Base-by-base conservation (phyloP, 2,329 filamentous ascomycete species). In the Aaosphaeria arxii region DNA sequence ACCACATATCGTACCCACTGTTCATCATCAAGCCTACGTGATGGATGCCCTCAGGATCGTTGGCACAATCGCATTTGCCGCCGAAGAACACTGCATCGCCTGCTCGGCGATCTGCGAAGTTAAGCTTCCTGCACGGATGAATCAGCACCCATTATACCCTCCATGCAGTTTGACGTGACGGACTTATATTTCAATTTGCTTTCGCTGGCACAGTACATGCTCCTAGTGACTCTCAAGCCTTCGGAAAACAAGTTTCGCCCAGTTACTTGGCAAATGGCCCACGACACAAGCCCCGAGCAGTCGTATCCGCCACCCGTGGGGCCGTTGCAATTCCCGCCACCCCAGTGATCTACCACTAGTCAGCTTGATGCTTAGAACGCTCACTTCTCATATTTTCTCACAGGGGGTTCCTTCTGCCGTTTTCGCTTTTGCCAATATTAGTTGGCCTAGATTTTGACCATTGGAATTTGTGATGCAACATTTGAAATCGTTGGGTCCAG, bases 11-110 rank as follows among this genome's bases (percentile, higher is more conserved):
- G 29, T 51, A 53, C 3, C 46, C 52, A 17, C 17, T 28, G 44
- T 57, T 50, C 55, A 58, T 57, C 57, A 60, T 60, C 36, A 60
- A 47, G 11, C 57, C 55, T 1, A 60, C 57, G 42, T 60, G 57
- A 44, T 61, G 56, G 28, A 61, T 61, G 11, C 54, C 49, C 9
- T 32, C 42, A 38, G 49, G 54, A 30, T 61, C 52, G 29, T 49
- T 56, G 13, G 48, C 45, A 35, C 56, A 58, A 41, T 58, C 52
- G 31, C 57, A 57, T 30, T 51, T 51, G 29, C 54, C 54, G 36
- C 57, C 57, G 30, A 59, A 58, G 46, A 60, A 58, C 31, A 60
- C 56, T 11, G 57, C 57, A 33, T 58, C 57, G 6, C 57, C 56
- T n/a, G 50, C 56, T 13, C 54, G 51, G 40, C 56, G 51, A 31